These are phyloP conservation scores for Globisporangium lucens DNA, from an alignment of 352 stramenopile genomes.

Conservation along the genomic window DNA sequence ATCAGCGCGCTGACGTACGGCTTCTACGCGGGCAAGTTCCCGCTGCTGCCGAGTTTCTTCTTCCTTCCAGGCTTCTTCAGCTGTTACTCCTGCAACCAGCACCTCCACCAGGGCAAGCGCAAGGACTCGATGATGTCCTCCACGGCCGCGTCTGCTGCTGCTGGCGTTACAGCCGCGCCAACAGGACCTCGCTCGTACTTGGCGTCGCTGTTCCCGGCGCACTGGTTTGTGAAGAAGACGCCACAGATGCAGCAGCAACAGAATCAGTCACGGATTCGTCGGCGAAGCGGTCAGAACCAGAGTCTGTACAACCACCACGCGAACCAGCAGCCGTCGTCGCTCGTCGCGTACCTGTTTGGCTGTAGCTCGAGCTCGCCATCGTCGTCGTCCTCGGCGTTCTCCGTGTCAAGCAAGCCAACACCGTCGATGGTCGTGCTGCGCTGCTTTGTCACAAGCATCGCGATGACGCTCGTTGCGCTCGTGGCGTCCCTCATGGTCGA, in stretches of 20 bases:
- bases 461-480: constrained; percentile 28
- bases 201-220: constrained; percentile 41
- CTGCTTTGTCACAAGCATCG: constrained; percentile 24
- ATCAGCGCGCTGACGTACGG: constrained; percentile 48
- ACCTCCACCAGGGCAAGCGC: constrained; percentile 25
- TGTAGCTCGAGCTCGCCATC: constrained; percentile 9
- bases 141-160: constrained; percentile 12
- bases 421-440: constrained; percentile 22
- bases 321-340: constrained; percentile 6
- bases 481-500: constrained; percentile 40
- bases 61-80: constrained; percentile 26
- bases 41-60: constrained; percentile 50
- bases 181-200: constrained; percentile 18
- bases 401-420: constrained; percentile 26
- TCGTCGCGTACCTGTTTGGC: constrained; percentile 14
- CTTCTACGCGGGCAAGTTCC: constrained; percentile 49
- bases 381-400: constrained; percentile 6
- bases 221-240: constrained; percentile 27
- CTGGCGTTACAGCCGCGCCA: neutral
- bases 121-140: constrained; percentile 53
- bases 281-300: constrained; percentile 20
- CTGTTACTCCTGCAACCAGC: constrained; percentile 31
- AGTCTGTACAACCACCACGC: constrained; percentile 12
- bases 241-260: neutral
- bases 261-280: constrained; percentile 1